Evolutionary conservation across 768 basidiomycete genomes (phyloP), one percentile per base, ranked within the genome.

Genomic region (Hypsizygus marmoreus): DNA sequence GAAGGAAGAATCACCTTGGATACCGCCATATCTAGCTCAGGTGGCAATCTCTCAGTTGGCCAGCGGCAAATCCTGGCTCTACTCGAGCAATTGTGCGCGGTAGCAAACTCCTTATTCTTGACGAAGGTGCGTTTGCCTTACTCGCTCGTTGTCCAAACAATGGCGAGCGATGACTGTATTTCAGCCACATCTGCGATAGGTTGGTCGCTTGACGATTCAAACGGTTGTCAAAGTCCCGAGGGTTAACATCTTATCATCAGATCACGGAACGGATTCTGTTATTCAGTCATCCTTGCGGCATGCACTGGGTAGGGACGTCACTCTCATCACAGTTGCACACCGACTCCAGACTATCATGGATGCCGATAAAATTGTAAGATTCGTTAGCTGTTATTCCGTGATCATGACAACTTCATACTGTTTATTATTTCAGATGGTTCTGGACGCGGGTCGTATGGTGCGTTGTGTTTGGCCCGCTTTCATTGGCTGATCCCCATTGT

Each of bases 1-100:
- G 58, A 80, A 75, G 42, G 77, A 63, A 34, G 70, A 65, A 57
- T 78, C 13, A 70, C 67, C 6, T 60, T 81, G 17, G 76, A 80
- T 45, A 75, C 65, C 12, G 50, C 45, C 8, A 64, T 80, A 20
- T 53, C 71, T 5, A 65, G 68, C 1, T 83, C 83, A 7, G 88
- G 88, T 4, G 64, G 73, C 16, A 90, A 90, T 58, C 79, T 90
- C 53, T 86, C 84, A 1, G 81, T 86, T 23, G 88, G 88, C n/a
- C 86, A 90, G 57, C 61, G 86, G 8, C 88, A 91, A 58, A 73
- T 85, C 35, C 71, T 85, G 31, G 81, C 81, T 4, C 71, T 85
- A 55, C 82, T 1, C 66, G 83, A n/a, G 83, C 83, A 5, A 72
- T 84, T 49, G 66, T 84, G 6, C 68, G 80, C 20, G 69, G 74